Conservation (phyloP, 352 stramenopile species). For the Pilasporangium apinafurcum region DNA sequence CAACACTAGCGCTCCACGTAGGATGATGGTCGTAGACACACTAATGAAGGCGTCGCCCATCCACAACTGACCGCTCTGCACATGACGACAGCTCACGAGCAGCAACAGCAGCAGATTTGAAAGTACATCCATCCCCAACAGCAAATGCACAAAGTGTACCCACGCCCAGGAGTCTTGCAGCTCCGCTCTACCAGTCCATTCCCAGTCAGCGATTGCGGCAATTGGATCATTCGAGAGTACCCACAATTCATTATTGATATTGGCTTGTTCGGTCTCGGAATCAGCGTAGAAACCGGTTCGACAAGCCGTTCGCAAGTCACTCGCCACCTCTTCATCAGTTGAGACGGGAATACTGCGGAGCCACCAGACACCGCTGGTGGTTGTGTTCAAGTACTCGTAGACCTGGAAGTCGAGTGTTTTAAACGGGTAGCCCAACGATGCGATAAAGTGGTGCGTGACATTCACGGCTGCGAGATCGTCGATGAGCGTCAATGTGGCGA, state of each 20-base stretch:
- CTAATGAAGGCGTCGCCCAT: slow-evolving; percentile 29
- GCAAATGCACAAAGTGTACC: slow-evolving; percentile 35
- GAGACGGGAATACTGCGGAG: slow-evolving; percentile 14
- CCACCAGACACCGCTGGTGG: slow-evolving; percentile 18
- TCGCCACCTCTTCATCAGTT: not conserved
- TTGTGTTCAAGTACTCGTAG: slow-evolving; percentile 19
- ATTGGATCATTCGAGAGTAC: slow-evolving; percentile 7
- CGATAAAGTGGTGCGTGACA: slow-evolving; percentile 13
- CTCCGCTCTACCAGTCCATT: slow-evolving; percentile 11
- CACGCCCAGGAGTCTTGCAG: slow-evolving; percentile 41
- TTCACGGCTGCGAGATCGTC: slow-evolving; percentile 15
- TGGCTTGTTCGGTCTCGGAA: slow-evolving; percentile 28
- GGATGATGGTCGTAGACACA: slow-evolving; percentile 22
- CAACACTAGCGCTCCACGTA: slow-evolving; percentile 25
- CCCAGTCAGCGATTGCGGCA: slow-evolving; percentile 15
- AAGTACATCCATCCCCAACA: slow-evolving; percentile 25
- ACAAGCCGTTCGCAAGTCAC: slow-evolving; percentile 4
- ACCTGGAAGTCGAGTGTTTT: slow-evolving; percentile 7
- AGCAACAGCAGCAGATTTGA: slow-evolving; percentile 24
- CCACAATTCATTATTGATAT: slow-evolving; percentile 33
- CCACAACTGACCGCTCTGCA: slow-evolving; percentile 25
- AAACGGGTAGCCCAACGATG: slow-evolving; percentile 28
- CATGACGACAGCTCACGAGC: slow-evolving; percentile 22
- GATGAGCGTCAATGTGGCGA: slow-evolving; percentile 20
- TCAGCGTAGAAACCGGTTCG: slow-evolving; percentile 31